Evolutionary conservation across 2,329 filamentous ascomycete species (phyloP).

Genomic region (Didymella lethalis): DNA sequence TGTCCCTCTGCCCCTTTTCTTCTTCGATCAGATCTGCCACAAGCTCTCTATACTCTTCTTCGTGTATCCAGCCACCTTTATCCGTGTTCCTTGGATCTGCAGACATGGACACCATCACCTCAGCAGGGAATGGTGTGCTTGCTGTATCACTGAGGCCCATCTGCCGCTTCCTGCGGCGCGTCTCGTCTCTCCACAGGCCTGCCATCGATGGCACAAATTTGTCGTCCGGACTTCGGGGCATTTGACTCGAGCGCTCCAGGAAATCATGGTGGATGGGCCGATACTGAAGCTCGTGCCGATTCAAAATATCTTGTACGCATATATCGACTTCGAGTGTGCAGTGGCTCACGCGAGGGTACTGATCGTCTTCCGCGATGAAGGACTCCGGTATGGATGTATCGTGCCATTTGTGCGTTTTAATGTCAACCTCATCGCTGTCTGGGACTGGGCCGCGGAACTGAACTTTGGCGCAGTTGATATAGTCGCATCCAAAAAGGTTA

Average conservation of each 20-base stretch:
- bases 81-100: conserved; percentile 77
- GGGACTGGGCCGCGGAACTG: conserved; percentile 81
- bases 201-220: conserved; percentile 95
- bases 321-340: conserved; percentile 91
- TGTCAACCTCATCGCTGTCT: conserved; percentile 68
- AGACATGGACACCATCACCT: conserved; percentile 88
- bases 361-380: conserved; percentile 67
- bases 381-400: conserved; percentile 70
- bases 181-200: conserved; percentile 90
- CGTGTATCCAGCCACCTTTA: conserved; percentile 89
- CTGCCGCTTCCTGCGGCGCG: conserved; percentile 74
- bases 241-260: conserved; percentile 71
- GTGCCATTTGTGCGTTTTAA: conserved; percentile 77
- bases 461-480: conserved; percentile 75
- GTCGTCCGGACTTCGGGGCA: conserved; percentile 64
- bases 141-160: conserved; percentile 70
- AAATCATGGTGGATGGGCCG: conserved; percentile 89
- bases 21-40: conserved; percentile 69
- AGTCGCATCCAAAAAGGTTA: conserved; percentile 93
- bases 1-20: conserved; percentile 63
- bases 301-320: conserved; percentile 85
- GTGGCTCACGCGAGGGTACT: conserved; percentile 80
- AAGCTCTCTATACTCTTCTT: conserved; percentile 78
- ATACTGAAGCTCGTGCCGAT: conserved; percentile 76
- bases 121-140: conserved; percentile 79